Conservation (phyloP, 371 early-diverging fungal genomes). For the Syncephalastrum racemosum region DNA sequence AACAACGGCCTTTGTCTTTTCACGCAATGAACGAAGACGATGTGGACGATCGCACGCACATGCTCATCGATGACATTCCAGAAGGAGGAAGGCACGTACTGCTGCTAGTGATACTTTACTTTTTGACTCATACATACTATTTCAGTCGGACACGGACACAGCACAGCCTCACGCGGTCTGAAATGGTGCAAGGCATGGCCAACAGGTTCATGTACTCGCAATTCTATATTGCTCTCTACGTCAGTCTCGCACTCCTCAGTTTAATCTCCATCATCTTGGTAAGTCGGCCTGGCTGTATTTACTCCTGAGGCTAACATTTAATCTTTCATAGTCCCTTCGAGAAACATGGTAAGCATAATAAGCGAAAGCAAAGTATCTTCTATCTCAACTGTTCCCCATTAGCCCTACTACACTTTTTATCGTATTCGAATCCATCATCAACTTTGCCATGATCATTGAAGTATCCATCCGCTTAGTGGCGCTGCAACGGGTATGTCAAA, state of each 20-base stretch:
- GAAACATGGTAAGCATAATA: slow-evolving; percentile 39
- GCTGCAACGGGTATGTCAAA: slow-evolving; percentile 58
- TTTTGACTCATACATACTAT: too few relatives aligned
- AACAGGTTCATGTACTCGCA: slow-evolving; percentile 78
- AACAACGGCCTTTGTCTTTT: too few relatives aligned
- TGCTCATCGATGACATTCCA: too few relatives aligned
- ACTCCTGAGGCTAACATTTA: not conserved
- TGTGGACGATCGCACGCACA: too few relatives aligned
- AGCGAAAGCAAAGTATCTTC: not conserved
- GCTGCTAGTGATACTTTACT: too few relatives aligned
- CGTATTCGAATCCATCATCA: slow-evolving; percentile 70
- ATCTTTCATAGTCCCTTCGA: slow-evolving; percentile 30
- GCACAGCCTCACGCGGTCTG: slow-evolving; percentile 59
- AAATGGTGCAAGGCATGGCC: slow-evolving; percentile 70
- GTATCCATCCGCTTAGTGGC: slow-evolving; percentile 69
- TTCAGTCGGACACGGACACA: slow-evolving; percentile 18
- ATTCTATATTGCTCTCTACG: slow-evolving; percentile 69
- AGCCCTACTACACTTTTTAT: slow-evolving; percentile 53
- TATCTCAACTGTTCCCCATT: not conserved
- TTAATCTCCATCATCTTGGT: slow-evolving; percentile 66
- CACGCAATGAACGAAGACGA: too few relatives aligned
- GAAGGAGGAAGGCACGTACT: too few relatives aligned
- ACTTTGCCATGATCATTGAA: slow-evolving; percentile 74
- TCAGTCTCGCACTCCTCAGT: slow-evolving; percentile 64
- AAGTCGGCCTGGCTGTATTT: slow-evolving; percentile 8